These are phyloP conservation scores for Porcisia hertigi DNA, from an alignment of 208 protist genomes.

Conservation along the genomic window DNA sequence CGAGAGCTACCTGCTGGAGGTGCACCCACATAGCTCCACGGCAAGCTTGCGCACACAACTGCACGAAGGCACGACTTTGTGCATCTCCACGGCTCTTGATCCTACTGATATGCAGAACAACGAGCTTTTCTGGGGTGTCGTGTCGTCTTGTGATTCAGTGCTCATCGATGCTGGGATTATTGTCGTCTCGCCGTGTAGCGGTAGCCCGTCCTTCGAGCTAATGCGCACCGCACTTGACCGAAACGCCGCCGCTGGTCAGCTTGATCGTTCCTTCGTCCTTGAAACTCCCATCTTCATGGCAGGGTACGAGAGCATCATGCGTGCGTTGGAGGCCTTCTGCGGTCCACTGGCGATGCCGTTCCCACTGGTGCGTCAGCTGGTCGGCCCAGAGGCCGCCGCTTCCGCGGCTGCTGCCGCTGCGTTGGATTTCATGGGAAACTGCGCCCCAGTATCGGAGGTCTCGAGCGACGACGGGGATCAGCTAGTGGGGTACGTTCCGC, in stretches of 20 bases:
- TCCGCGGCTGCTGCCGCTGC: conserved; percentile 11
- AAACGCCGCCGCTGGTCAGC: conserved; percentile 54
- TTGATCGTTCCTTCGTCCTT: conserved; percentile 65
- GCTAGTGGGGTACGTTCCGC: conserved; percentile 75
- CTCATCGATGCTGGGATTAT: conserved; percentile 62
- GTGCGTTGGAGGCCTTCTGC: conserved; percentile 71
- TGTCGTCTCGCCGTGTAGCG: conserved; percentile 66
- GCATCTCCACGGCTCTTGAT: conserved; percentile 76
- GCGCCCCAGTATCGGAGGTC: background rate
- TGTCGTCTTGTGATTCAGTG: conserved; percentile 64
- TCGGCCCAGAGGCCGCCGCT: conserved; percentile 27
- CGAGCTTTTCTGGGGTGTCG: conserved; percentile 87
- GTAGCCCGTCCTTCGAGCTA: conserved; percentile 49
- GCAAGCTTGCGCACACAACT: conserved; percentile 54
- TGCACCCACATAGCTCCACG: conserved; percentile 57
- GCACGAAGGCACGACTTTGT: conserved; percentile 75
- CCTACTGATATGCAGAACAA: conserved; percentile 36
- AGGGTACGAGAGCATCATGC: conserved; percentile 83
- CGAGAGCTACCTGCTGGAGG: conserved; percentile 75
- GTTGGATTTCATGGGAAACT: background rate
- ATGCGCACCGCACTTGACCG: conserved; percentile 69
- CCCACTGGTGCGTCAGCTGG: conserved; percentile 55
- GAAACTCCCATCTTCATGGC: conserved; percentile 83
- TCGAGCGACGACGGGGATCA: background rate
- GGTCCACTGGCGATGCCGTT: conserved; percentile 88